Conservation (phyloP, 163 green algal genomes). For the Botryococcus braunii region DNA sequence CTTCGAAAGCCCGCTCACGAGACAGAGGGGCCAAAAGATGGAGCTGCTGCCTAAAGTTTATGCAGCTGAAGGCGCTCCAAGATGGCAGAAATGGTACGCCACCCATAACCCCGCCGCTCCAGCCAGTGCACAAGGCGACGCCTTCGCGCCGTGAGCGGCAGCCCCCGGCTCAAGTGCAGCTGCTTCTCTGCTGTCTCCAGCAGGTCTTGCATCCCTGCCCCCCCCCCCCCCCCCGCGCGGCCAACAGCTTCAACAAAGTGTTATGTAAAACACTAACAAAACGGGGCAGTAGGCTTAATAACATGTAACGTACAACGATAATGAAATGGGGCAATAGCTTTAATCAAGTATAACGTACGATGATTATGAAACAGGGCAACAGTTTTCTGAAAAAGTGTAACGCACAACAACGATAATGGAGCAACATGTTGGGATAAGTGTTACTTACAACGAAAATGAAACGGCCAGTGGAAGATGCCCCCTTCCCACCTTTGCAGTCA, state of each 20-base stretch:
- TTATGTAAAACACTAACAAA: too few species aligned
- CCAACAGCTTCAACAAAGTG: neutral
- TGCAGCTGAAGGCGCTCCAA: conserved; percentile 12
- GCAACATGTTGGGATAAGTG: too few species aligned
- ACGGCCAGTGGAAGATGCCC: too few species aligned
- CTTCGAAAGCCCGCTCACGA: too few species aligned
- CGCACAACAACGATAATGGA: too few species aligned
- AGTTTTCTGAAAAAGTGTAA: too few species aligned
- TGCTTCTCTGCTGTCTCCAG: conserved; percentile 17
- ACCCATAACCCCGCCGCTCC: conserved; percentile 29
- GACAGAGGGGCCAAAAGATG: too few species aligned
- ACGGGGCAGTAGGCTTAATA: neutral
- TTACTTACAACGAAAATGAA: too few species aligned
- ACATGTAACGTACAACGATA: neutral
- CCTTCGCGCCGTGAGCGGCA: conserved; percentile 20
- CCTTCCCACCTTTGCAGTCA: too few species aligned
- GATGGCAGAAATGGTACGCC: conserved; percentile 21
- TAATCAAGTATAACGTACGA: neutral
- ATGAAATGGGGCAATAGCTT: neutral
- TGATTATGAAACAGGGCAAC: too few species aligned
- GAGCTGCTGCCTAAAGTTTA: too few species aligned
- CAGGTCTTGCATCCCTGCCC: conserved; percentile 9
- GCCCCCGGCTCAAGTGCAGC: conserved; percentile 7
- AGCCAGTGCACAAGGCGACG: conserved; percentile 35
- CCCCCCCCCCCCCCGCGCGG: too few species aligned